Conservation (phyloP, 495 filamentous ascomycete genomes). For the Cercophora scortea region DNA sequence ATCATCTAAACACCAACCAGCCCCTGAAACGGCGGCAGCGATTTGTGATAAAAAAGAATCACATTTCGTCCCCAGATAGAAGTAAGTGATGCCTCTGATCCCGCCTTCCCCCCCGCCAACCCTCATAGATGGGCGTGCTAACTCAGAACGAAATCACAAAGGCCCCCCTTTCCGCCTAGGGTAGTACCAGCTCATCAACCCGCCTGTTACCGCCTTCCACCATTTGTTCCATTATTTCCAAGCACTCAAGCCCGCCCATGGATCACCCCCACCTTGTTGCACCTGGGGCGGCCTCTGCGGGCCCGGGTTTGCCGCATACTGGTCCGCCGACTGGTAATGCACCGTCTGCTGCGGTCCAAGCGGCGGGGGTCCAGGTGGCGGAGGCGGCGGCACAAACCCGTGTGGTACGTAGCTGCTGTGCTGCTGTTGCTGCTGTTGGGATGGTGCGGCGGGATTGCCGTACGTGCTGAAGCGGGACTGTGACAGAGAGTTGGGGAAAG, state of each 20-base stretch:
- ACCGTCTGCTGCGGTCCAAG: constrained; percentile 61
- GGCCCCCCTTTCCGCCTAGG: no score
- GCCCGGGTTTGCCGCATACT: constrained; percentile 22
- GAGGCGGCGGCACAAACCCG: constrained; percentile 86
- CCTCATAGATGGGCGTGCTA: no score
- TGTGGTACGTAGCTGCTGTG: constrained; percentile 53
- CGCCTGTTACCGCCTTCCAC: no score
- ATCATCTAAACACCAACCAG: no score
- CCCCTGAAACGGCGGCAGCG: no score
- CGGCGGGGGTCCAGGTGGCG: constrained; percentile 75
- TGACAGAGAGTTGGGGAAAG: no score
- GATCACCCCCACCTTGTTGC: background rate
- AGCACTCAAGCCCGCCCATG: background rate
- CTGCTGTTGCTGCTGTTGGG: constrained; percentile 27
- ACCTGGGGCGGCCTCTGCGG: constrained; percentile 10
- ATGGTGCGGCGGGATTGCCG: constrained; percentile 29
- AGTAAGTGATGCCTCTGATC: no score
- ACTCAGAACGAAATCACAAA: no score
- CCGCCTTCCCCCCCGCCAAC: no score
- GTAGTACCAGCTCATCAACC: no score
- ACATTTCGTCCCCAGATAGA: no score
- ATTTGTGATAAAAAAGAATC: no score
- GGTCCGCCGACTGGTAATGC: constrained; percentile 31
- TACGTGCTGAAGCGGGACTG: constrained; percentile 27
- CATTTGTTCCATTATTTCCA: background rate